phyloP scores from a whole-genome alignment of 2,329 filamentous ascomycete genomes.

The Aspergillus luchuensis region DNA sequence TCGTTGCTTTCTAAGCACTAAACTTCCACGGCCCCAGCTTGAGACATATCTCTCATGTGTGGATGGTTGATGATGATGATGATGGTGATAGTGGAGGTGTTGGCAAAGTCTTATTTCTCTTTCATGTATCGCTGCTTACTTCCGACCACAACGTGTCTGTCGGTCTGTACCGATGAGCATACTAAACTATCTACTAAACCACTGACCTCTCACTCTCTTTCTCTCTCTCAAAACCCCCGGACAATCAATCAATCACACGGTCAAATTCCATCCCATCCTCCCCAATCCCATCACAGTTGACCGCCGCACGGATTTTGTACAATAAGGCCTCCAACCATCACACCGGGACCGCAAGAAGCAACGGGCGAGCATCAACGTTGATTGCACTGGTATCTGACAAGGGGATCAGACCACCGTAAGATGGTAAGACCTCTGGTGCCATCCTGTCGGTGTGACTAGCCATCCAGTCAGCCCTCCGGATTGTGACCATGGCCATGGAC shows the following conservation, averaged over 20 bases:
- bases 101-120: neutral
- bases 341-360: conserved; percentile 16
- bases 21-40: neutral
- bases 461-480: conserved; percentile 1
- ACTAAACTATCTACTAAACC: too few relatives aligned
- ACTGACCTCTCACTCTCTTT: neutral
- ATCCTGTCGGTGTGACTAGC: neutral
- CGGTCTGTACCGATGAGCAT: neutral
- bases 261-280: neutral
- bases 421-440: conserved; percentile 8
- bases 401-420: conserved; percentile 8
- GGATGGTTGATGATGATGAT: neutral
- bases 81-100: neutral
- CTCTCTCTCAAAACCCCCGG: too few relatives aligned
- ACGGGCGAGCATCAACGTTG: conserved; percentile 10
- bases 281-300: too few relatives aligned
- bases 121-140: neutral
- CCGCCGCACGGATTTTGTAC: neutral
- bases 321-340: neutral
- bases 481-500: conserved; percentile 4
- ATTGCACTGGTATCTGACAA: neutral
- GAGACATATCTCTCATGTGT: neutral
- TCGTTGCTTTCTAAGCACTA: neutral
- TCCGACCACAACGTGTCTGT: neutral
- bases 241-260: neutral